Evolutionary conservation across 1,139 yeast species (phyloP), one percentile per base, ranked within the genome.

Genomic region (Kodamaea fungicola): DNA sequence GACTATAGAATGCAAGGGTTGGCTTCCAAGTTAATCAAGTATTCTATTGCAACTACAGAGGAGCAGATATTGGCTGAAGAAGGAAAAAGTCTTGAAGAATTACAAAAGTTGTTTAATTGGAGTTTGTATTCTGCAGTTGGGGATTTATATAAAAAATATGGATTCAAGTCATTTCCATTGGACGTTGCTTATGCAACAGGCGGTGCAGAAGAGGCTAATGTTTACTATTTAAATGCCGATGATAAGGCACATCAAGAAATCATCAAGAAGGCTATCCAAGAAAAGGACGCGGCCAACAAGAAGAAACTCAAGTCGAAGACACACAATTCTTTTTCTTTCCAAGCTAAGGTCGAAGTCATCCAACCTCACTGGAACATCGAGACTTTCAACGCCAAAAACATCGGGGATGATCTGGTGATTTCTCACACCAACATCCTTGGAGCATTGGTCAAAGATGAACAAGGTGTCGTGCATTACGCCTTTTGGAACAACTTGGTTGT

Each of bases 141-240:
- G 7, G 50, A 45, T 8, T 64, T 51, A 33, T 70, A 68, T 41
- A 57, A 56, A 38, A 49, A 60, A 38, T 62, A 67, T 43, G 76
- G 75, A 1, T 70, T 70, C 50, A 66, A 64, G 38, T 41, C 55
- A 2, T 64, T 50, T 40, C 74, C 74, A 0, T 29, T 65, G 23
- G 68, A 67, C 31, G 59, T 63, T 37, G 69, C 61, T 42, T 50
- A 53, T 40, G 45, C 68, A 9, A 72, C 74, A 1, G 36, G 50
- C 3, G 32, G 4, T 34, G 58, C 5, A 23, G 22, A 30, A 9
- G 34, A 13, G 13, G 30, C 28, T 3, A 12, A 26, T 7, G 34
- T 32, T n/a, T 22, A 22, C 13, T 27, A 13, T n/a, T 27, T 32
- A 13, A 27, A 27, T 4, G n/a, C 12, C 12, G 25, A 9, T n/a